These are phyloP conservation scores for Poteriospumella lacustris DNA, from an alignment of 108 stramenopile species.

Conservation along the genomic window DNA sequence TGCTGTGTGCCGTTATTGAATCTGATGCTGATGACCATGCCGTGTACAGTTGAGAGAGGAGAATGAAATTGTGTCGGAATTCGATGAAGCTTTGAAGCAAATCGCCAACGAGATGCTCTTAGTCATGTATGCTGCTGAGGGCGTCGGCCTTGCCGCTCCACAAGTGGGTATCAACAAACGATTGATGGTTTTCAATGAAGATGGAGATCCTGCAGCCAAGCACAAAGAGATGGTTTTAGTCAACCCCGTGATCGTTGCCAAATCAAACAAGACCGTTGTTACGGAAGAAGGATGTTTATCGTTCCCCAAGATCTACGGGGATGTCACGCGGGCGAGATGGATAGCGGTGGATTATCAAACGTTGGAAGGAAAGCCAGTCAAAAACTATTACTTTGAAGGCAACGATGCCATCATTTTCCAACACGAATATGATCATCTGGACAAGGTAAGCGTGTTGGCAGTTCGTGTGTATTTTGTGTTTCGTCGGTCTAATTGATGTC, in stretches of 20 bases:
- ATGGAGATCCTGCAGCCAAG: conserved; percentile 70
- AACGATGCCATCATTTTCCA: conserved; percentile 86
- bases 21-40: conserved; percentile 39
- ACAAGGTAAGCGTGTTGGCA: conserved; percentile 60
- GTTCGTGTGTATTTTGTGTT: too few relatives aligned
- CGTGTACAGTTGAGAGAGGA: conserved; percentile 54
- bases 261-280: conserved; percentile 54
- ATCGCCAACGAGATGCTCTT: conserved; percentile 85
- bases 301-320: conserved; percentile 82
- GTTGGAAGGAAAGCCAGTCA: conserved; percentile 71
- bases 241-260: conserved; percentile 68
- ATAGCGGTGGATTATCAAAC: conserved; percentile 80
- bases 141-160: conserved; percentile 76
- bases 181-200: conserved; percentile 85
- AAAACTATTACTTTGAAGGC: conserved; percentile 69
- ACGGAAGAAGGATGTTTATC: conserved; percentile 80
- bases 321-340: conserved; percentile 68
- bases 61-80: conserved; percentile 65
- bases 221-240: conserved; percentile 70
- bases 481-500: too few relatives aligned
- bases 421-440: conserved; percentile 96
- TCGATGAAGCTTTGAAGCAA: conserved; percentile 59
- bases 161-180: conserved; percentile 78
- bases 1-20: too few relatives aligned
- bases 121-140: conserved; percentile 89